Percentiles rank a stretch among this genome's conserved stretches.
Evolutionary conservation across 2,329 filamentous ascomycete species (phyloP).

Genomic region (Cryphonectria naterciae): DNA sequence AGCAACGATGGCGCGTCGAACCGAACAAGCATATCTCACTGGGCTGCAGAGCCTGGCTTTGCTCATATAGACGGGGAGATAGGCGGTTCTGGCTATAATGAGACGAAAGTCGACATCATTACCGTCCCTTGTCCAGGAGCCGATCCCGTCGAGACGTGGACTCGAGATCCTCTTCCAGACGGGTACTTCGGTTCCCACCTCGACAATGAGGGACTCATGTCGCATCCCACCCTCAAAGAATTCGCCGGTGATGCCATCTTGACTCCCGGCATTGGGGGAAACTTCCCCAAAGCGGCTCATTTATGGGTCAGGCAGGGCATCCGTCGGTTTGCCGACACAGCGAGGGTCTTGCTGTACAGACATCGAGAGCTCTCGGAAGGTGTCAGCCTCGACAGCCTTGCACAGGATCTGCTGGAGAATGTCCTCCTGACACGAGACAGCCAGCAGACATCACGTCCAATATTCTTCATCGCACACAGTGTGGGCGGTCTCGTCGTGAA

Average conservation of each 20-base stretch:
- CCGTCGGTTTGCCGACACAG: constrained; percentile 50
- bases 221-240: constrained; percentile 38
- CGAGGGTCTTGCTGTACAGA: constrained; percentile 56
- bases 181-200: constrained; percentile 49
- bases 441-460: constrained; percentile 48
- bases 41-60: constrained; percentile 44
- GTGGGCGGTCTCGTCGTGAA: constrained; percentile 65
- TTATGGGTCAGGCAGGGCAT: constrained; percentile 59
- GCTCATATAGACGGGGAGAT: constrained; percentile 49
- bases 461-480: constrained; percentile 65
- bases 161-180: constrained; percentile 51
- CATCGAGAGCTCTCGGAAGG: constrained; percentile 49
- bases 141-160: constrained; percentile 58
- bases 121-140: constrained; percentile 59
- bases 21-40: constrained; percentile 37
- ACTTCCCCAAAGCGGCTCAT: constrained; percentile 41
- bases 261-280: constrained; percentile 39
- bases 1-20: constrained; percentile 31
- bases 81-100: constrained; percentile 50
- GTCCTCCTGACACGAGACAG: constrained; percentile 40
- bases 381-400: constrained; percentile 49
- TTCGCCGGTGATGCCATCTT: constrained; percentile 39
- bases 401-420: constrained; percentile 52
- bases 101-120: constrained; percentile 58
- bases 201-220: constrained; percentile 33